Base-by-base conservation (phyloP, 306 rosid species). In the Coriaria nepalensis region DNA sequence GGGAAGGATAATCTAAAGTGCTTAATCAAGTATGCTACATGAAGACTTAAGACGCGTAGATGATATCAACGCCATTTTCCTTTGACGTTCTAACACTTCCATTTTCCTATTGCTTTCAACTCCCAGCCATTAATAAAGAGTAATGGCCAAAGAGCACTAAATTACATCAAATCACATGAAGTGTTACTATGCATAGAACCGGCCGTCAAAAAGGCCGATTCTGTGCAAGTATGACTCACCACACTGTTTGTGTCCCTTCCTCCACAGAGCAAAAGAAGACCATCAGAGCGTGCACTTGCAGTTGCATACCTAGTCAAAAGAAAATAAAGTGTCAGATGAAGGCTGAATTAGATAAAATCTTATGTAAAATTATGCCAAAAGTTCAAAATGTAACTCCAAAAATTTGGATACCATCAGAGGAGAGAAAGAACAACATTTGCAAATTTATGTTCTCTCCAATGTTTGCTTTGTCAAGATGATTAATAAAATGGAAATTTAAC, bases 231-330 rank as follows among this genome's bases (percentile, higher is more conserved):
- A 55, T 10, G 10, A 35, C 96, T 82, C 59, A 92, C 98, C 80
- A 82, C 94, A 80, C 96, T 86, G 70, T 70, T 85, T 64, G 93
- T 96, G 63, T 92, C 98, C 75, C 98, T 82, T 59, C 98, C 98
- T 65, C 98, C 98, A 49, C 98, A 92, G 42, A 92, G 98, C 67
- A 92, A 79, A 40, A 92, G 96, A 66, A 92, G 98, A 65, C 98
- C 98, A 73, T 92, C 98, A 38, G 98, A 92, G 56, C 98, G 95
- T 58, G 98, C 98, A 76, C 98, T 92, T 60, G 98, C 98, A 59
- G 98, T 92, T 55, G 96, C 98, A 75, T 92, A 92, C 98, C 98
- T 92, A 53, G 34, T 69, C 73, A 69, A 45, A 63, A 54, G 51
- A 42, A 45, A 49, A 79, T 33, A 53, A 8, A 36, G 36, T 14